Base-by-base conservation (phyloP, 306 rosid genomes). In the Corylus heterophylla region DNA sequence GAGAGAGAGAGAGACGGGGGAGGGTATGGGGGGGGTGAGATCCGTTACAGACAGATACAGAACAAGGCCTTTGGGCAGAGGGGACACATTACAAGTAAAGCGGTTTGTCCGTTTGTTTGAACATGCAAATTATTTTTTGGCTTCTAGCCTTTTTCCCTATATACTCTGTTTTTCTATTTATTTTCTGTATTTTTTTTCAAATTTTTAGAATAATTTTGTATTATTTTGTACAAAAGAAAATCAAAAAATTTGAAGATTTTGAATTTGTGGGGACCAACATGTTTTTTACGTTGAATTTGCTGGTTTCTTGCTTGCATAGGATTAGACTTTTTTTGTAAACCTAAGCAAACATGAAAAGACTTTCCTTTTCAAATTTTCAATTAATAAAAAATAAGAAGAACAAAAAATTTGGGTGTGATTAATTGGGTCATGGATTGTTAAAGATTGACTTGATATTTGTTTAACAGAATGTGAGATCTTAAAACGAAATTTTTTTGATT, bases 51-150 rank as follows among this genome's bases (percentile, higher is more conserved):
- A 76, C 90, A 81, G 77, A 79, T 64, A 49, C 84, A 79, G 76
- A 82, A 54, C 45, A 42, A 45, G 80, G 71, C 58, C 81, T 77
- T 89, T 89, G 84, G 71, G 74, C 79, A 59, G 76, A 80, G 79
- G 85, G 84, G 76, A 81, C 90, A 76, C 80, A 67, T 76, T 62
- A 89, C 91, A 84, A 86, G 78, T 49, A 84, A 86, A 89, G 88
- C 89, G 92, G 90, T 90, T 89, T 85, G 88, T 84, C 91, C 88
- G 85, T 84, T 89, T 83, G 76, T 80, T 62, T 72, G 48, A 88
- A 83, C 93, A 88, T 90, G 94, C 93, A 90, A 64, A 78, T 35
- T 44, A 14, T 74, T 37, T 31, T 69, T n/a, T 55, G 48, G 63
- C 64, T 61, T 71, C 55, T 20, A 31, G 14, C 8, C 17, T 56